These are phyloP conservation scores for Pseudogymnoascus sp. DNA, from an alignment of 2,329 filamentous ascomycete genomes.

Conservation along the genomic window DNA sequence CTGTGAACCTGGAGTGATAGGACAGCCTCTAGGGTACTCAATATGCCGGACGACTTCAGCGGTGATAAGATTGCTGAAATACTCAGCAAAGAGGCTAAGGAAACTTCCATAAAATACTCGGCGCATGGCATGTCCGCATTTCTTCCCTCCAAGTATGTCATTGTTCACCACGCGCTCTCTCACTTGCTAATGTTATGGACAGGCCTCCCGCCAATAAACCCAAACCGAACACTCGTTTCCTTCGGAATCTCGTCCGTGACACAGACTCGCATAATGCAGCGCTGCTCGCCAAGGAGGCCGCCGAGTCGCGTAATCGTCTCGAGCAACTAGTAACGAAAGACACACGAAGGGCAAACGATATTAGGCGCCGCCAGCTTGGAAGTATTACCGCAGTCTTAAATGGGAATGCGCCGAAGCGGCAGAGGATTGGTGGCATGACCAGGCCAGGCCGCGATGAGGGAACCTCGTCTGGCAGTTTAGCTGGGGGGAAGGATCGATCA, in stretches of 20 bases:
- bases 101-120: conserved; percentile 66
- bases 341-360: conserved; percentile 35
- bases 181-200: background rate
- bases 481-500: background rate
- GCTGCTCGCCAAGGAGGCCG: conserved; percentile 72
- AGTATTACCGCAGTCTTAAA: conserved; percentile 53
- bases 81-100: conserved; percentile 71
- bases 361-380: conserved; percentile 50
- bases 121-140: conserved; percentile 66
- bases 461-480: background rate
- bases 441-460: background rate
- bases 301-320: conserved; percentile 67
- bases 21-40: background rate
- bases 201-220: conserved; percentile 53
- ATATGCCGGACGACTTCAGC: conserved; percentile 42
- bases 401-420: conserved; percentile 27
- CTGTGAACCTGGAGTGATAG: background rate
- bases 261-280: conserved; percentile 86
- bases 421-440: conserved; percentile 10
- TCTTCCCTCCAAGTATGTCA: conserved; percentile 41
- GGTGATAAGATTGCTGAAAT: conserved; percentile 75
- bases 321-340: conserved; percentile 48
- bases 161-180: background rate
- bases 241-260: conserved; percentile 80
- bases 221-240: conserved; percentile 86